Evolutionary conservation across 352 stramenopile genomes (phyloP).

Genomic region (Globisporangium yorkense): DNA sequence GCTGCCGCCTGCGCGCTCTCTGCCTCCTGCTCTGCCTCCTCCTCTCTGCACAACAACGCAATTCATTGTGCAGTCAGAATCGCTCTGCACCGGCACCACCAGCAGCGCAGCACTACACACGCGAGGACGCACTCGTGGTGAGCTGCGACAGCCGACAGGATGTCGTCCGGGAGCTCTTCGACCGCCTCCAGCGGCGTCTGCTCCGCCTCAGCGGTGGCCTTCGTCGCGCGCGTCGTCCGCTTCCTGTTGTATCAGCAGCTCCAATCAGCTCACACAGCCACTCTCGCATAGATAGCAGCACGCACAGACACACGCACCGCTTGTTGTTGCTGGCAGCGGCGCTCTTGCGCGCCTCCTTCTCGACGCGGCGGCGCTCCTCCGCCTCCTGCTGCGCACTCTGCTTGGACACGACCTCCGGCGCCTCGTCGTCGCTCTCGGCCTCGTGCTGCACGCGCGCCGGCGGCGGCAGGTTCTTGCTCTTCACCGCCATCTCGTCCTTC

Average conservation of each 20-base stretch:
- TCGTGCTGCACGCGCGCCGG: conserved; percentile 19
- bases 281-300: not conserved
- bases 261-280: not conserved
- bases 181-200: conserved; percentile 20
- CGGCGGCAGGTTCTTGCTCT: not conserved
- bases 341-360: conserved; percentile 40
- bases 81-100: not conserved
- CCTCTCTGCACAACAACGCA: conserved; percentile 27
- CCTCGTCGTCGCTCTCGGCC: conserved; percentile 55
- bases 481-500: not conserved
- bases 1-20: conserved; percentile 22
- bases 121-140: conserved; percentile 39
- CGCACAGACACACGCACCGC: conserved; percentile 20
- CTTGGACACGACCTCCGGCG: conserved; percentile 74
- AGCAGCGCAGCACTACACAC: not conserved
- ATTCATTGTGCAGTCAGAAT: not conserved
- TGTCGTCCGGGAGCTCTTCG: conserved; percentile 49
- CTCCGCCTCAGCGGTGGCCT: conserved; percentile 7
- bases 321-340: conserved; percentile 41
- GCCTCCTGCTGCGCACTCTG: conserved; percentile 52
- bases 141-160: conserved; percentile 60
- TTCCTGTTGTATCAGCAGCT: conserved; percentile 23
- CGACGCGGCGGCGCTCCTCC: conserved; percentile 37
- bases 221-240: conserved; percentile 12
- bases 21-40: conserved; percentile 35